Percentiles rank a stretch among this genome's conserved stretches.
phyloP scores from a whole-genome alignment of 306 rosid species.

The Medicago lupulina region DNA sequence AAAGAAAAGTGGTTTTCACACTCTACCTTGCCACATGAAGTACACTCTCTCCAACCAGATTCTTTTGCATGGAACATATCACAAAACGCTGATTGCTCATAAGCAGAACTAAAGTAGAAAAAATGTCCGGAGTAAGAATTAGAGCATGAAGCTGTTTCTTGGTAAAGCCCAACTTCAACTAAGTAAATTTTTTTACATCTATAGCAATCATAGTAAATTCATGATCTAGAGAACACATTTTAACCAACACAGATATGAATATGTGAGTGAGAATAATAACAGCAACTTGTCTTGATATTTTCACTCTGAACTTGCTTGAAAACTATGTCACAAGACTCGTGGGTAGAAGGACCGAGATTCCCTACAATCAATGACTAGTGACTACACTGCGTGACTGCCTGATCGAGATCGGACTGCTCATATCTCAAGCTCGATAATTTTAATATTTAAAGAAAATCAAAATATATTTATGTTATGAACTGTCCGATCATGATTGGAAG shows the following conservation, averaged over 20 bases:
- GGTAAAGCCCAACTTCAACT: constrained; percentile 21
- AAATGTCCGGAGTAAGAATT: constrained; percentile 37
- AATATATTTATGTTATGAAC: too few species aligned
- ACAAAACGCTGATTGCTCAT: constrained; percentile 81
- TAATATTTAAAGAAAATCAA: too few species aligned
- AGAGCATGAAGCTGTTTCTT: constrained; percentile 16
- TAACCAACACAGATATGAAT: neutral
- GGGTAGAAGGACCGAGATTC: neutral
- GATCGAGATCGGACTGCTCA: too few species aligned
- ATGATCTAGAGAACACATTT: constrained; percentile 22
- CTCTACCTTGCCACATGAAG: constrained; percentile 80
- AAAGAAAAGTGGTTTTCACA: neutral
- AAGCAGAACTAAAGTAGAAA: constrained; percentile 66
- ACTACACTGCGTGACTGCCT: too few species aligned
- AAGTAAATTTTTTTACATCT: constrained; percentile 6
- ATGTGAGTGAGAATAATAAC: neutral
- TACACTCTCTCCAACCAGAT: constrained; percentile 96
- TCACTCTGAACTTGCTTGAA: constrained; percentile 1
- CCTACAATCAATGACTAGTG: too few species aligned
- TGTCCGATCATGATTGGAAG: too few species aligned
- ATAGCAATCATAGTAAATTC: neutral
- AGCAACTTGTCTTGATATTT: neutral
- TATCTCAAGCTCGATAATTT: too few species aligned
- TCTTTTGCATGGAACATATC: constrained; percentile 77
- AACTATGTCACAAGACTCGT: constrained; percentile 3